phyloP scores from a whole-genome alignment of 2,329 filamentous ascomycete genomes.

The Ophiostoma quercus region DNA sequence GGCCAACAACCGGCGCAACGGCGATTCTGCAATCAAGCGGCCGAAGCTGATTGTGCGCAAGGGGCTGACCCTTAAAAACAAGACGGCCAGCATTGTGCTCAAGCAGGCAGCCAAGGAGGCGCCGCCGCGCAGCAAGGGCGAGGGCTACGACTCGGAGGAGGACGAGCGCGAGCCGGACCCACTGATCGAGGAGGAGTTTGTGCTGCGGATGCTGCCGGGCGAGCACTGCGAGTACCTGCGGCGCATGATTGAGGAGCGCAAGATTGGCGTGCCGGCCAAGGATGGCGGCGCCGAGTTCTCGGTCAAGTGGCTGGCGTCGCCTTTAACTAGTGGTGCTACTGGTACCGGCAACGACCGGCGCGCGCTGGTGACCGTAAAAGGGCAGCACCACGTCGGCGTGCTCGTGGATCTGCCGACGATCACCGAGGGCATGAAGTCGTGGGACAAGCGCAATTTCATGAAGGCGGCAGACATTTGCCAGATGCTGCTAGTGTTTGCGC shows the following conservation, averaged over 20 bases:
- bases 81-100: constrained; percentile 32
- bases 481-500: constrained; percentile 75
- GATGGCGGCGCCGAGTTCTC: constrained; percentile 70
- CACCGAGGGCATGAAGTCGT: constrained; percentile 87
- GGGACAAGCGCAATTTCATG: constrained; percentile 82
- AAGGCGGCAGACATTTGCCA: constrained; percentile 86
- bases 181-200: constrained; percentile 80
- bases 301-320: constrained; percentile 63
- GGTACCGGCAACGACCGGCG: constrained; percentile 44
- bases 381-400: constrained; percentile 67
- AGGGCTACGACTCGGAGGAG: constrained; percentile 94
- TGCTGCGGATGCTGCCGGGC: constrained; percentile 82
- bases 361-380: constrained; percentile 65
- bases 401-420: constrained; percentile 82
- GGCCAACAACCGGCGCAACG: not conserved
- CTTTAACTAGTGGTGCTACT: too few relatives aligned
- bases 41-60: constrained; percentile 48
- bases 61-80: constrained; percentile 30
- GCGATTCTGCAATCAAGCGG: constrained; percentile 40
- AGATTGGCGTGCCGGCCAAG: constrained; percentile 60
- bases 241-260: constrained; percentile 68
- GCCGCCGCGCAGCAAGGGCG: constrained; percentile 66
- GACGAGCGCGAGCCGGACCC: constrained; percentile 86
- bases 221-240: constrained; percentile 80
- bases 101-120: constrained; percentile 49